Conservation (phyloP, 768 basidiomycete genomes). For the Cystofilobasidium macerans region DNA sequence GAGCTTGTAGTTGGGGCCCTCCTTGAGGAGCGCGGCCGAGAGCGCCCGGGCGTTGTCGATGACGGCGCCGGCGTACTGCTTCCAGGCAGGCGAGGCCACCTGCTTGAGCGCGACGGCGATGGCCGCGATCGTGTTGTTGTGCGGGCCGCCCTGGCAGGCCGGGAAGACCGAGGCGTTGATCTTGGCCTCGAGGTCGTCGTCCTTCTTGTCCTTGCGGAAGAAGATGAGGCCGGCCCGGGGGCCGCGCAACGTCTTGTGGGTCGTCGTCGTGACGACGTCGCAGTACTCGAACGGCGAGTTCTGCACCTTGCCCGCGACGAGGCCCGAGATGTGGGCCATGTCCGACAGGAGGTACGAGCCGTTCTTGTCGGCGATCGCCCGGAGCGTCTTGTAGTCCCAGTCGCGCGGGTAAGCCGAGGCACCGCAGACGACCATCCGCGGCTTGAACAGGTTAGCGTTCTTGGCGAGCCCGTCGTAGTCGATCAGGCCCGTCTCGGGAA, state of each 20-base stretch:
- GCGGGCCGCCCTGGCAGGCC: conserved; percentile 97
- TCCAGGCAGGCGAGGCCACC: conserved; percentile 77
- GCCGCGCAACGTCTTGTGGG: conserved; percentile 98
- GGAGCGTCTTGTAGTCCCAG: conserved; percentile 84
- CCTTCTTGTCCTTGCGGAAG: conserved; percentile 77
- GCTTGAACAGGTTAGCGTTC: conserved; percentile 92
- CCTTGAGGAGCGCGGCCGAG: conserved; percentile 54
- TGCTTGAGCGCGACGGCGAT: conserved; percentile 87
- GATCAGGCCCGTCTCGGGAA: conserved; percentile 72
- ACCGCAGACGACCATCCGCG: conserved; percentile 88
- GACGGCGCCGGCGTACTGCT: conserved; percentile 87
- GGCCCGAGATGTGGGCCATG: conserved; percentile 93
- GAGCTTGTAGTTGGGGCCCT: conserved; percentile 70
- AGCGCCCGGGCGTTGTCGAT: conserved; percentile 75
- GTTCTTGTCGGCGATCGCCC: conserved; percentile 69
- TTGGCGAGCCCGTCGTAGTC: conserved; percentile 70
- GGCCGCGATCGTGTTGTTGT: conserved; percentile 97
- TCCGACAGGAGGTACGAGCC: conserved; percentile 69
- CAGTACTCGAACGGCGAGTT: conserved; percentile 89
- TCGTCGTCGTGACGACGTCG: conserved; percentile 95
- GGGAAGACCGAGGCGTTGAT: conserved; percentile 99
- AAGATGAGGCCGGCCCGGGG: conserved; percentile 97
- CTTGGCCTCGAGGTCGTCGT: conserved; percentile 86
- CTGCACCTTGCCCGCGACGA: conserved; percentile 83
- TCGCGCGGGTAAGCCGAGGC: conserved; percentile 97